These are phyloP conservation scores for Plasmodium berghei DNA, from an alignment of 169 alveolate species.

Conservation along the genomic window DNA sequence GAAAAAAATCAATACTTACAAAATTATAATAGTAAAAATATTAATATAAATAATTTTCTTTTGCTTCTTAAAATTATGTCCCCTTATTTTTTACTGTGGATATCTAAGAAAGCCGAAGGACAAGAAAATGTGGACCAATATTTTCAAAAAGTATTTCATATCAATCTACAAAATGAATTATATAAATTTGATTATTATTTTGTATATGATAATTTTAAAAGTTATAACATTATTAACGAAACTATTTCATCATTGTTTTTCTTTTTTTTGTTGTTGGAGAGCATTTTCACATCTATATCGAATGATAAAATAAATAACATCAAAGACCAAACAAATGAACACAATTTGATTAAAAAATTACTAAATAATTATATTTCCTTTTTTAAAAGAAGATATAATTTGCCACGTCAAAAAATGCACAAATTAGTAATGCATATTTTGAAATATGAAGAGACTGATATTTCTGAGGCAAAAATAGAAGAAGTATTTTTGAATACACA, in stretches of 20 bases:
- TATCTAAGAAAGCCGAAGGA: background rate
- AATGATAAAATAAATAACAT: slow-evolving; percentile 7
- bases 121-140: background rate
- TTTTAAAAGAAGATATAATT: background rate
- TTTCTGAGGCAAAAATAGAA: background rate
- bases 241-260: slow-evolving; percentile 17
- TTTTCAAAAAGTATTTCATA: background rate
- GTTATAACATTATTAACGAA: slow-evolving; percentile 29
- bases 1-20: slow-evolving; percentile 19
- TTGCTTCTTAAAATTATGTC: slow-evolving; percentile 62
- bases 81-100: slow-evolving; percentile 59
- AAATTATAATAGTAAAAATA: slow-evolving; percentile 34
- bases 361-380: slow-evolving; percentile 2
- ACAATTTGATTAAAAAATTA: slow-evolving; percentile 1
- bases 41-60: slow-evolving; percentile 61
- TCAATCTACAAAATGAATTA: background rate
- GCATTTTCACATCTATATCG: background rate
- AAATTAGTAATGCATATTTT: background rate
- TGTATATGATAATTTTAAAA: slow-evolving; percentile 6
- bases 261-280: slow-evolving; percentile 1
- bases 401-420: background rate
- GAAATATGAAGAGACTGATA: background rate
- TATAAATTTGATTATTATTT: slow-evolving; percentile 14
- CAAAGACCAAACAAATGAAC: background rate
- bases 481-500: background rate